Conservation (phyloP, 148 eudicot species). For the Hydrangea macrophylla region DNA sequence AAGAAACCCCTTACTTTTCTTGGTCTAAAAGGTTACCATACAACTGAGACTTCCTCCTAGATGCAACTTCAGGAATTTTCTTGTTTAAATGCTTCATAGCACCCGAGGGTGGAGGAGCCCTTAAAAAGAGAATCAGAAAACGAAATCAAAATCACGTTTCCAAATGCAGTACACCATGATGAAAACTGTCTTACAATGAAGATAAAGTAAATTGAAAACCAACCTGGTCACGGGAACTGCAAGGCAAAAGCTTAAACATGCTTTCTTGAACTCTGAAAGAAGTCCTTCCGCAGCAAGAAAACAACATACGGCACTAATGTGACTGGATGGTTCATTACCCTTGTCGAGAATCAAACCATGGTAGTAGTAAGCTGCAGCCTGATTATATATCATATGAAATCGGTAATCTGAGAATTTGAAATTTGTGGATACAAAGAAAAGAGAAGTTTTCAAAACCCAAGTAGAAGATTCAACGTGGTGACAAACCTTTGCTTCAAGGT, state of each 20-base stretch:
- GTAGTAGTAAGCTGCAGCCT: conserved; percentile 96
- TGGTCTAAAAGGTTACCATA: conserved; percentile 65
- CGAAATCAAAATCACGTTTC: neutral
- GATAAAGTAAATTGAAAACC: neutral
- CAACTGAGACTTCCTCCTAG: conserved; percentile 76
- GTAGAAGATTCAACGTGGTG: conserved; percentile 1
- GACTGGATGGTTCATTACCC: conserved; percentile 67
- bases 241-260: conserved; percentile 74
- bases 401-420: neutral
- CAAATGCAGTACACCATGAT: neutral
- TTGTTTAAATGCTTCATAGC: conserved; percentile 70
- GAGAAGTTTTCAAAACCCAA: neutral
- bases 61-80: conserved; percentile 76
- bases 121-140: conserved; percentile 14
- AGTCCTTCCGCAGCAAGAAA: conserved; percentile 79
- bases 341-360: conserved; percentile 83
- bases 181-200: neutral
- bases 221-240: conserved; percentile 83
- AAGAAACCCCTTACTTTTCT: conserved; percentile 60
- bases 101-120: conserved; percentile 87
- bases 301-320: conserved; percentile 58
- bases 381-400: conserved; percentile 4
- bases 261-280: conserved; percentile 74
- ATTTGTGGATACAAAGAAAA: neutral
- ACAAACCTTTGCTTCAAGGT: conserved; percentile 86